A percentile compares a stretch with the other conserved stretches of the same genome.
These are phyloP conservation scores for Penicillium longicatenatum DNA, from an alignment of 495 filamentous ascomycete genomes.

Conservation along the genomic window DNA sequence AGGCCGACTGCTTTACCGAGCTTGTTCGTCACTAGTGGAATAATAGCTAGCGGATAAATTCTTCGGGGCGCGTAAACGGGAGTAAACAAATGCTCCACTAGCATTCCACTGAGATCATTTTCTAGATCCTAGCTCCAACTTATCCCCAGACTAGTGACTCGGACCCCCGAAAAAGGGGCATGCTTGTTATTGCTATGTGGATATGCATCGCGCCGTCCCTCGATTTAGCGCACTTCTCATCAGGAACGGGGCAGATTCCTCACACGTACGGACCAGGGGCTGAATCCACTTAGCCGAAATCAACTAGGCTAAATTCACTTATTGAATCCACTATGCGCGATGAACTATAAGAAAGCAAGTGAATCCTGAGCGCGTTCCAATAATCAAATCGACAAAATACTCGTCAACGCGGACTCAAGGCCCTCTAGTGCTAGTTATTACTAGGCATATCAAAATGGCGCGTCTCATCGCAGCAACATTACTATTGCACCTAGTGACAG, in stretches of 20 bases:
- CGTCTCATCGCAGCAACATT: not conserved
- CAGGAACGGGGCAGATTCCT: not conserved
- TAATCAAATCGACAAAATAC: not conserved
- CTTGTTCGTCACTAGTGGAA: not conserved
- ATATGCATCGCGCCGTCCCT: not conserved
- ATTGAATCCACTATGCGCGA: not conserved
- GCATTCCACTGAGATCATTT: not conserved
- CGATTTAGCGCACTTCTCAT: not conserved
- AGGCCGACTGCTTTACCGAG: not conserved
- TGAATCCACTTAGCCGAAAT: not conserved
- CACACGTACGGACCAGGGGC: not conserved
- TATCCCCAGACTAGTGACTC: not conserved
- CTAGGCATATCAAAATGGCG: not conserved
- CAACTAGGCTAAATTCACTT: not conserved
- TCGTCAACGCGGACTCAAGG: not conserved
- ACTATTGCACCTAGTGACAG: slow-evolving; percentile 20
- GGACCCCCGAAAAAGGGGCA: not conserved
- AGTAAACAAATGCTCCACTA: not conserved
- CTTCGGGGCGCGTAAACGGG: not conserved
- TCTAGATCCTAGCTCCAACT: not conserved
- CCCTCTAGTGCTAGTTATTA: not conserved
- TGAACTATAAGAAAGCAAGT: not conserved
- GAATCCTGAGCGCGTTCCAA: not conserved
- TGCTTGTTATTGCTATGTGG: not conserved
- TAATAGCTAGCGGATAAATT: not conserved